Percentiles rank a stretch among this genome's conserved stretches.
These are phyloP conservation scores for Gomphus sp. DNA, from an alignment of 1,284 basidiomycete genomes.

Conservation along the genomic window DNA sequence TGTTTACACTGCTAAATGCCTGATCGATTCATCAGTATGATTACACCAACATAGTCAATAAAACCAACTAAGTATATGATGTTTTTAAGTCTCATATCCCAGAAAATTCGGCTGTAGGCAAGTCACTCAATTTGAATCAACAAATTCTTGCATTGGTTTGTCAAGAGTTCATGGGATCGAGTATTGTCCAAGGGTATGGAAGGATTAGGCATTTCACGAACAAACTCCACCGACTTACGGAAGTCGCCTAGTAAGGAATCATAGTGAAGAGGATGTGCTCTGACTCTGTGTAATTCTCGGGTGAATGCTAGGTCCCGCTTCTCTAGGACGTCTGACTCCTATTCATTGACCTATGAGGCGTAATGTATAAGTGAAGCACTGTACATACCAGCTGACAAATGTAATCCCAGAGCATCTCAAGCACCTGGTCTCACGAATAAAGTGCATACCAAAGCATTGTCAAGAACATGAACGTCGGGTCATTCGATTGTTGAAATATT, in stretches of 20 bases:
- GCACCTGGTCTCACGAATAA: slow-evolving; percentile 49
- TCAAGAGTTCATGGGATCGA: slow-evolving; percentile 24
- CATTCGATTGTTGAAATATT: slow-evolving; percentile 34
- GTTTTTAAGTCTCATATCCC: slow-evolving; percentile 9
- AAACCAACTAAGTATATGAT: slow-evolving; percentile 39
- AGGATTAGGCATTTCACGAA: slow-evolving; percentile 36
- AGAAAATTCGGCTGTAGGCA: not conserved
- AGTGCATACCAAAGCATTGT: slow-evolving; percentile 47
- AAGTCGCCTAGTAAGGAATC: slow-evolving; percentile 41
- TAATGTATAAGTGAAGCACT: not conserved
- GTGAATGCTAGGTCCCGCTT: slow-evolving; percentile 19
- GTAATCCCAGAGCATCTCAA: slow-evolving; percentile 40
- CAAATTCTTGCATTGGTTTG: slow-evolving; percentile 20
- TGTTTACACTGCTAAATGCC: slow-evolving; percentile 10
- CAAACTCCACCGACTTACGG: slow-evolving; percentile 36
- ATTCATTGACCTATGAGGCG: not conserved
- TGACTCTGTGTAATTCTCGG: slow-evolving; percentile 40
- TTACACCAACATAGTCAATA: slow-evolving; percentile 14
- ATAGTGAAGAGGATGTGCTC: slow-evolving; percentile 46
- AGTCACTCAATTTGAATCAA: slow-evolving; percentile 10
- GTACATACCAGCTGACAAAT: slow-evolving; percentile 33
- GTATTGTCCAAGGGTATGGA: slow-evolving; percentile 23
- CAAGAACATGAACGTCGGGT: slow-evolving; percentile 45
- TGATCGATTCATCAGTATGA: not conserved
- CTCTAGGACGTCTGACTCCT: slow-evolving; percentile 8